Evolutionary conservation across 2,329 filamentous ascomycete genomes (phyloP).

Genomic region (Amphichorda felina): DNA sequence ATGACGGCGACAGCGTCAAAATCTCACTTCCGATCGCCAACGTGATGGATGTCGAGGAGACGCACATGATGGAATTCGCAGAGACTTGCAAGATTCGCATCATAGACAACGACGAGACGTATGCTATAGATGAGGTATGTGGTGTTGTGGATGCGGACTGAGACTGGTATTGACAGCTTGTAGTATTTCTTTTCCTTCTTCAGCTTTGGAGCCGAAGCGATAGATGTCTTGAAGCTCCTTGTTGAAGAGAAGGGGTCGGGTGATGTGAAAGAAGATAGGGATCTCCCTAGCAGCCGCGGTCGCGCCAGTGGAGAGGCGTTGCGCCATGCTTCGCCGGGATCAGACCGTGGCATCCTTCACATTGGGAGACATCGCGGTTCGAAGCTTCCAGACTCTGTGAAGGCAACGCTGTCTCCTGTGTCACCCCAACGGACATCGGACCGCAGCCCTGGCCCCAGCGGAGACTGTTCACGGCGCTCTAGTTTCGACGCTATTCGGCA

Average conservation of each 20-base stretch:
- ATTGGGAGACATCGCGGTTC: conserved; percentile 21
- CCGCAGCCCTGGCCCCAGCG: conserved; percentile 42
- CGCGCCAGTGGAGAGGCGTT: not conserved
- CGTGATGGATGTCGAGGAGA: conserved; percentile 86
- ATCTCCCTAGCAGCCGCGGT: not conserved
- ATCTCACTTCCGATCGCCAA: conserved; percentile 84
- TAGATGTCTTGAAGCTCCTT: conserved; percentile 63
- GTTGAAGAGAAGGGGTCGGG: conserved; percentile 38
- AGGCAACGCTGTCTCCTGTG: conserved; percentile 45
- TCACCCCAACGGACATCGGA: conserved; percentile 28
- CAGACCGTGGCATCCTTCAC: conserved; percentile 8
- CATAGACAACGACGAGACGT: conserved; percentile 88
- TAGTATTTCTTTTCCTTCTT: conserved; percentile 98
- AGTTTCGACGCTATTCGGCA: conserved; percentile 42
- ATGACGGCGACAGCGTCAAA: conserved; percentile 94
- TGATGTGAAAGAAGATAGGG: too few species aligned
- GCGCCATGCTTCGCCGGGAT: not conserved
- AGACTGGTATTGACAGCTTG: not conserved
- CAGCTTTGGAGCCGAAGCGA: conserved; percentile 69
- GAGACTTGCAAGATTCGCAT: conserved; percentile 91
- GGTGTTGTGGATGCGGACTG: not conserved
- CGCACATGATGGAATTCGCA: conserved; percentile 78
- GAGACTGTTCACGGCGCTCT: conserved; percentile 32
- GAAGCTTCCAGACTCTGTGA: conserved; percentile 43
- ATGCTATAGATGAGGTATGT: conserved; percentile 80